A percentile compares a stretch with the other conserved stretches of the same genome.
phyloP scores from a whole-genome alignment of 169 alveolate genomes.

The Nephromyces sp. region DNA sequence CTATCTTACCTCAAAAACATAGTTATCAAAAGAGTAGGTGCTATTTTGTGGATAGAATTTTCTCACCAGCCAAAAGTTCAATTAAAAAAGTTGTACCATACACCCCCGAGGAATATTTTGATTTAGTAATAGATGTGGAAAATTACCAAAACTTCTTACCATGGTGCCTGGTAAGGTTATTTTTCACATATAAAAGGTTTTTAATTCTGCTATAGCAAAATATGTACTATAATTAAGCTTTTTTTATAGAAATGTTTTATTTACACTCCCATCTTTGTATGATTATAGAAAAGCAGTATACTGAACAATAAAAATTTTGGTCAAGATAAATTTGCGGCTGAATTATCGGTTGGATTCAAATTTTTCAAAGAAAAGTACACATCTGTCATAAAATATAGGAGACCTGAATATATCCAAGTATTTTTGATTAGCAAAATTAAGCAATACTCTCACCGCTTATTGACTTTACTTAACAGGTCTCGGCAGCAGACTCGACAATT shows the following conservation, averaged over 20 bases:
- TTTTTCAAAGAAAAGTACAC: constrained; percentile 7
- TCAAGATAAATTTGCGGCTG: not conserved
- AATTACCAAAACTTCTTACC: constrained; percentile 2
- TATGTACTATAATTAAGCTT: too few species aligned
- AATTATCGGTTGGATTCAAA: constrained; percentile 3
- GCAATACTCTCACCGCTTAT: too few species aligned
- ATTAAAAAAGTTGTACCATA: not conserved
- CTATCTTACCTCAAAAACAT: too few species aligned
- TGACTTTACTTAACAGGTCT: not conserved
- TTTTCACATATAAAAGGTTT: too few species aligned
- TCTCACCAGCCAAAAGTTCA: too few species aligned
- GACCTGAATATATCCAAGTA: not conserved
- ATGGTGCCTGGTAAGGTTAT: constrained; percentile 6
- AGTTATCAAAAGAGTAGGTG: too few species aligned
- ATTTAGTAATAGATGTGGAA: constrained; percentile 4
- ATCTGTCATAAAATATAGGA: not conserved
- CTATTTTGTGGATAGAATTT: too few species aligned
- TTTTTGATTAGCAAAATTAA: not conserved
- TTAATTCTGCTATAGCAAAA: too few species aligned
- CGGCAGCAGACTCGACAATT: constrained; percentile 1
- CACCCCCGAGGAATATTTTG: constrained; percentile 7
- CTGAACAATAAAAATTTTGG: not conserved
- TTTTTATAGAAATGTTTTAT: too few species aligned
- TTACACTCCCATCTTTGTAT: too few species aligned
- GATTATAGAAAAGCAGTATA: not conserved